These are phyloP conservation scores for Hsuehochloa calcarea DNA, from an alignment of 176 grass and related monocot species.

Conservation along the genomic window DNA sequence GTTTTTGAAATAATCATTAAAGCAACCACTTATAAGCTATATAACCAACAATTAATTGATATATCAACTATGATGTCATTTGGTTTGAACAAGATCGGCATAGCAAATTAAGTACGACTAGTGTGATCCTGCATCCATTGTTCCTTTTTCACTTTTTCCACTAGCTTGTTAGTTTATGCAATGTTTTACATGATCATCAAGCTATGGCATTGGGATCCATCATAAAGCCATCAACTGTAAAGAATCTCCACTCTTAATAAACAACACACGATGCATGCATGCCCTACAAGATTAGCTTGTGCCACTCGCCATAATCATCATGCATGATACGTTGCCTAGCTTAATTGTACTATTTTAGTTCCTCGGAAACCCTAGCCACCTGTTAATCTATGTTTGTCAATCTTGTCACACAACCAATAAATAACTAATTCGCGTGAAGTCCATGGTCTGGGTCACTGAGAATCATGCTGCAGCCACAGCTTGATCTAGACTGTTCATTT, in stretches of 20 bases:
- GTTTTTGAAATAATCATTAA: neutral
- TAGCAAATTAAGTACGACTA: too few species aligned
- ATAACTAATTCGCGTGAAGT: neutral
- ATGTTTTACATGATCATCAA: neutral
- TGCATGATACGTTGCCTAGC: neutral
- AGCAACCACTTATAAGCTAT: neutral
- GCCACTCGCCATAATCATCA: conserved; percentile 30
- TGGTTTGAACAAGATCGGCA: neutral
- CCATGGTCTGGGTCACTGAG: neutral
- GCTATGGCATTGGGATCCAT: conserved; percentile 33
- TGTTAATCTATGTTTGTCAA: neutral
- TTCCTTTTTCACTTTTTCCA: neutral
- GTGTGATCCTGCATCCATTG: neutral
- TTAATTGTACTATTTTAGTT: neutral
- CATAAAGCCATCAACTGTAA: conserved; percentile 32
- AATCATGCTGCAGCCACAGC: neutral
- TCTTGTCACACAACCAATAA: conserved; percentile 4
- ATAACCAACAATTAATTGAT: neutral
- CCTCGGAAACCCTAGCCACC: neutral
- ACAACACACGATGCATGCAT: neutral
- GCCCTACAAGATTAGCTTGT: conserved; percentile 20
- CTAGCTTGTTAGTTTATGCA: neutral
- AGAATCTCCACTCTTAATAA: conserved; percentile 27
- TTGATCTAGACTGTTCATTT: too few species aligned
- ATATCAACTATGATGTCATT: neutral